Conservation (phyloP, 1,139 yeast genomes). For the Kurtzmaniella quercitrusa region DNA sequence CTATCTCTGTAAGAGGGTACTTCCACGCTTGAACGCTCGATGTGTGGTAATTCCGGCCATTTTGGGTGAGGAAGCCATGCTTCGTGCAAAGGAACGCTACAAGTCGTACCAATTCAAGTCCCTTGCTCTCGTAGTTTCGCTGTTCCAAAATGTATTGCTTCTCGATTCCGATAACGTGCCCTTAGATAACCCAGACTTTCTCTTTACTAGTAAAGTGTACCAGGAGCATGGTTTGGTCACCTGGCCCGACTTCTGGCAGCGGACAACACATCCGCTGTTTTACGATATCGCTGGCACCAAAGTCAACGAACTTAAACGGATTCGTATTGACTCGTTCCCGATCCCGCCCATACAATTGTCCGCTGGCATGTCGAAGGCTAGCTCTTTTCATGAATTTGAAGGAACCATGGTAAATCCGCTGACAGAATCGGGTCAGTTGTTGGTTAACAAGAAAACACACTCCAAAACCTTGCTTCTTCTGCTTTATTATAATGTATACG, state of each 20-base stretch:
- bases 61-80: conserved; percentile 15
- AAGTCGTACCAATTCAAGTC: conserved; percentile 22
- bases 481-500: conserved; percentile 16
- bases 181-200: conserved; percentile 17
- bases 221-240: conserved; percentile 20
- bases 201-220: conserved; percentile 19
- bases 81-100: conserved; percentile 12
- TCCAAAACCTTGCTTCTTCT: conserved; percentile 14
- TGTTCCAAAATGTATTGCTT: conserved; percentile 22
- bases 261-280: conserved; percentile 22
- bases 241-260: conserved; percentile 28
- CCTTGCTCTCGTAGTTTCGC: conserved; percentile 21
- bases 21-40: conserved; percentile 14
- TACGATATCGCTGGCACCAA: conserved; percentile 19
- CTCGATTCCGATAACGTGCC: conserved; percentile 24
- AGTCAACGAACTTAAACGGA: conserved; percentile 16
- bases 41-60: conserved; percentile 18
- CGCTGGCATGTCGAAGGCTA: not conserved
- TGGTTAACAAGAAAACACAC: conserved; percentile 15
- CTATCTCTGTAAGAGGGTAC: conserved; percentile 12
- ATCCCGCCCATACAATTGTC: conserved; percentile 3
- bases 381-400: conserved; percentile 13
- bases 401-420: conserved; percentile 17
- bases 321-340: conserved; percentile 9
- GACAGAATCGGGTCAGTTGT: conserved; percentile 17